Evolutionary conservation across 371 early-diverging fungal genomes (phyloP).

Genomic region (Rhizopus arrhizus): DNA sequence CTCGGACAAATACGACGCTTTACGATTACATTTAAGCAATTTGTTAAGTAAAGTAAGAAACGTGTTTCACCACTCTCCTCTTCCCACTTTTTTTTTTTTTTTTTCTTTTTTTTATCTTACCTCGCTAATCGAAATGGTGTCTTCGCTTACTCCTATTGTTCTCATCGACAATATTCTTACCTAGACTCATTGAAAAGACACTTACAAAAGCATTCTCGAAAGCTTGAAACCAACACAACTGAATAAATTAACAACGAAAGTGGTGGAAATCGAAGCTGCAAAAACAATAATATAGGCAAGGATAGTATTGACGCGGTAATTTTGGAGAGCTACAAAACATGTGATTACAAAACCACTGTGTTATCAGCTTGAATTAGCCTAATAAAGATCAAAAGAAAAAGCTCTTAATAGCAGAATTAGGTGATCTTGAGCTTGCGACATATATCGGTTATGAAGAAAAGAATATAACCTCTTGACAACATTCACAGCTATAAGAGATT

Average conservation of each 20-base stretch:
- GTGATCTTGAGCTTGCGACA: constrained; percentile 1
- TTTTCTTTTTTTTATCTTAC: too few species aligned
- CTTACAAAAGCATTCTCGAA: too few species aligned
- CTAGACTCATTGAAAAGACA: too few species aligned
- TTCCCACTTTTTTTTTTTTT: too few species aligned
- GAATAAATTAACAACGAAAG: constrained; percentile 1
- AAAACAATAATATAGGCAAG: constrained; percentile 1
- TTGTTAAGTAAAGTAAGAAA: too few species aligned
- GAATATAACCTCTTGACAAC: background rate
- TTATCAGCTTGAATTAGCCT: background rate
- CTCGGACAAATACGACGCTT: too few species aligned
- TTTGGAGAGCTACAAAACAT: background rate
- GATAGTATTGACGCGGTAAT: background rate
- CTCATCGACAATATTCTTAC: too few species aligned
- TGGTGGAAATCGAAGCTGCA: constrained; percentile 2
- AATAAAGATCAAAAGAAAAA: background rate
- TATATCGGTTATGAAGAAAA: constrained; percentile 2
- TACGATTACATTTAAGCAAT: too few species aligned
- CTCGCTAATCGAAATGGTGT: too few species aligned
- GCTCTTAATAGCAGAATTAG: constrained; percentile 3
- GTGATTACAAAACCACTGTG: constrained; percentile 2
- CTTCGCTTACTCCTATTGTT: too few species aligned
- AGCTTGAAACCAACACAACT: background rate
- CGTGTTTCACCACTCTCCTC: too few species aligned
- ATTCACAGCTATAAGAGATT: background rate